phyloP scores from a whole-genome alignment of 2,329 filamentous ascomycete genomes.

The Pseudocercospora macadamiae region DNA sequence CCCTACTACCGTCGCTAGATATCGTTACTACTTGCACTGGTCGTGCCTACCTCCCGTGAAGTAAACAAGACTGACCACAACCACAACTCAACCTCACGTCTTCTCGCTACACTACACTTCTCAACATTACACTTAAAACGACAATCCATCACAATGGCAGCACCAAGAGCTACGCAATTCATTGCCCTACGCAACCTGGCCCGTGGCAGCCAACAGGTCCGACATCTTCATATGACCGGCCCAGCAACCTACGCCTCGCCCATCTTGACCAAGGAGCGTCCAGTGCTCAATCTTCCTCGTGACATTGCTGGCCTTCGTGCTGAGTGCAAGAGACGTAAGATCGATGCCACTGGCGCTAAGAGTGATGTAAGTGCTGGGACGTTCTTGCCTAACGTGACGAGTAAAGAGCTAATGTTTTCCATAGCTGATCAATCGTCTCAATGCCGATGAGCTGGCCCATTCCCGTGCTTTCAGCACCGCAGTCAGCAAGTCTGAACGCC shows the following conservation, averaged over 20 bases:
- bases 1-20: neutral
- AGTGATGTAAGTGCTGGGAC: conserved; percentile 47
- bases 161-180: conserved; percentile 46
- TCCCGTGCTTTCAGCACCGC: conserved; percentile 59
- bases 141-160: conserved; percentile 42
- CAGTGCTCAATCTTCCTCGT: conserved; percentile 54
- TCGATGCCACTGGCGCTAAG: conserved; percentile 52
- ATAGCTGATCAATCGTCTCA: conserved; percentile 56
- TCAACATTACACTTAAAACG: neutral
- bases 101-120: neutral
- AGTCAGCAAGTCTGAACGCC: conserved; percentile 41
- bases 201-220: conserved; percentile 43
- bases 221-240: conserved; percentile 63
- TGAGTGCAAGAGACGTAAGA: conserved; percentile 55
- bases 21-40: conserved; percentile 10
- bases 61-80: neutral
- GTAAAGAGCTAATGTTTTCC: conserved; percentile 9
- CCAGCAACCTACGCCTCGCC: conserved; percentile 58
- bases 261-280: conserved; percentile 54
- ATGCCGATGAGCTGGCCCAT: conserved; percentile 56
- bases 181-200: conserved; percentile 48
- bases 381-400: neutral
- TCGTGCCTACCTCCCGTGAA: conserved; percentile 10
- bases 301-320: conserved; percentile 54
- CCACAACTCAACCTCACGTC: conserved; percentile 1